These are phyloP conservation scores for Orbilia javanica DNA, from an alignment of 2,329 filamentous ascomycete genomes.

Conservation along the genomic window DNA sequence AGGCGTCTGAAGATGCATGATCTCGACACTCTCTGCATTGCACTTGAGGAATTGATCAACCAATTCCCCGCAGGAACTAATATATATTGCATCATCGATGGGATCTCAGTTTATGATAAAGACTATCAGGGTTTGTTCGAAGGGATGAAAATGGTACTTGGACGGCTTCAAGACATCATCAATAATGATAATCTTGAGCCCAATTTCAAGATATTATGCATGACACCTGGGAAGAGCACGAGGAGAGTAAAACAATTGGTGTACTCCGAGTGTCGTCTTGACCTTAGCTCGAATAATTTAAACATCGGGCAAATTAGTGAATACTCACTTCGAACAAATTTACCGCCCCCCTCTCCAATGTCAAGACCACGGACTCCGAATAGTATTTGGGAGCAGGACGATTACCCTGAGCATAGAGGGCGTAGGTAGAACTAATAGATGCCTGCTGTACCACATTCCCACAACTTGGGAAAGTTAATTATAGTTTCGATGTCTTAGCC, in stretches of 20 bases:
- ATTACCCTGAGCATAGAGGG: neutral
- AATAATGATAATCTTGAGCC: neutral
- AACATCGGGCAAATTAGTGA: neutral
- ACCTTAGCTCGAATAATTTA: constrained; percentile 1
- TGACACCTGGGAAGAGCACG: constrained; percentile 11
- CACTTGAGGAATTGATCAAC: neutral
- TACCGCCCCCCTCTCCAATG: neutral
- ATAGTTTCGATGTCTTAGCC: neutral
- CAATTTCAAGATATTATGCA: constrained; percentile 9
- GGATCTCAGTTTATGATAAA: constrained; percentile 9
- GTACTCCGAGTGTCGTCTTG: neutral
- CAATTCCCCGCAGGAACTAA: neutral
- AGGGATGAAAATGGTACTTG: constrained; percentile 2
- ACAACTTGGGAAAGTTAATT: neutral
- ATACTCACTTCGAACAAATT: neutral
- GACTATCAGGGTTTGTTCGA: constrained; percentile 12
- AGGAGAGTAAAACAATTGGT: neutral
- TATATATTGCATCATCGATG: constrained; percentile 8
- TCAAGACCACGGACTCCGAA: constrained; percentile 4
- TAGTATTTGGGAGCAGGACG: constrained; percentile 10
- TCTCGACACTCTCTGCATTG: neutral
- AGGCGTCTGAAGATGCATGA: neutral
- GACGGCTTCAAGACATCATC: constrained; percentile 4
- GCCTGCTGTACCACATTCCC: neutral
- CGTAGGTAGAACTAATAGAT: neutral